Evolutionary conservation across 805 yeast species (phyloP).

Genomic region (Candida bentonensis): DNA sequence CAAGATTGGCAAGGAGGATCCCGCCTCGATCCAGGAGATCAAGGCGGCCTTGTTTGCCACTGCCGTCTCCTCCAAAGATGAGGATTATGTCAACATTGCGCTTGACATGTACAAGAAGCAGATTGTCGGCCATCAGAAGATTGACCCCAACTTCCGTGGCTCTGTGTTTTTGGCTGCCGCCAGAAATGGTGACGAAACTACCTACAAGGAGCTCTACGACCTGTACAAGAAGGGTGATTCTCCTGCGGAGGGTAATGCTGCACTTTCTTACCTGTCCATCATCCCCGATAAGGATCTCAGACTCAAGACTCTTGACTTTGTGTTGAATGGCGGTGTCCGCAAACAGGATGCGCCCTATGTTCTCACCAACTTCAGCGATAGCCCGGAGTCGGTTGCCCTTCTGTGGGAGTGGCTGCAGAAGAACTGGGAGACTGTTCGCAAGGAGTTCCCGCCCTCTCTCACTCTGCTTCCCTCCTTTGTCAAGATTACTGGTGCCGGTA

Average conservation of each 20-base stretch:
- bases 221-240: conserved; percentile 48
- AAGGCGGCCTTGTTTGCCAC: conserved; percentile 39
- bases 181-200: conserved; percentile 42
- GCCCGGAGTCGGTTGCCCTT: conserved; percentile 49
- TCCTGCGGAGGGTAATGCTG: conserved; percentile 54
- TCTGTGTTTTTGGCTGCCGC: conserved; percentile 57
- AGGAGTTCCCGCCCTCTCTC: conserved; percentile 65
- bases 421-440: conserved; percentile 59
- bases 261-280: conserved; percentile 55
- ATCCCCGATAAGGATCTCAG: conserved; percentile 39
- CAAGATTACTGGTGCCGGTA: conserved; percentile 42
- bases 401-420: conserved; percentile 59
- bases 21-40: conserved; percentile 42
- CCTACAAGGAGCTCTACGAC: conserved; percentile 46
- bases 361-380: conserved; percentile 54
- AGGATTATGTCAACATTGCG: conserved; percentile 21
- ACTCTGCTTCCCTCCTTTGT: conserved; percentile 71
- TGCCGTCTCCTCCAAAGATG: conserved; percentile 21
- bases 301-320: conserved; percentile 39
- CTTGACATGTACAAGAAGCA: conserved; percentile 35
- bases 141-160: conserved; percentile 61
- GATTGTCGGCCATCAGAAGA: conserved; percentile 44
- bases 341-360: conserved; percentile 66
- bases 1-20: conserved; percentile 45
- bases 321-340: conserved; percentile 47